Evolutionary conservation across 1,284 basidiomycete species (phyloP).

Genomic region (Austroboletus novae-zelandiae): DNA sequence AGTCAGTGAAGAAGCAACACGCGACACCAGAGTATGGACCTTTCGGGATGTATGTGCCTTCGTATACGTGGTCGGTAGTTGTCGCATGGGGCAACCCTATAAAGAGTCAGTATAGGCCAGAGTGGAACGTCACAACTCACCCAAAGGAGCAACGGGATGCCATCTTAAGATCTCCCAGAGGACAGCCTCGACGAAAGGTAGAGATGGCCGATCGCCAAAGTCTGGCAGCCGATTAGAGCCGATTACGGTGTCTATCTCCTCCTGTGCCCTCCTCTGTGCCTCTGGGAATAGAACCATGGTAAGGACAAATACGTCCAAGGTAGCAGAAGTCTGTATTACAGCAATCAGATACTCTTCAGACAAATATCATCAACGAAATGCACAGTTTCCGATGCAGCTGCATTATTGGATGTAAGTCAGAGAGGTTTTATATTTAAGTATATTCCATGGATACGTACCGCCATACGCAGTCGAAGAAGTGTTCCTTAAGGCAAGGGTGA

Average conservation of each 20-base stretch:
- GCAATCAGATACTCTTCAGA: background rate
- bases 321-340: conserved; percentile 41
- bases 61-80: conserved; percentile 42
- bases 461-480: conserved; percentile 27
- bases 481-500: conserved; percentile 17
- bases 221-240: conserved; percentile 39
- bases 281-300: conserved; percentile 51
- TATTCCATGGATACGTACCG: conserved; percentile 11
- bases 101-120: background rate
- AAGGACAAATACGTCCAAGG: conserved; percentile 45
- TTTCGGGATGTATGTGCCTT: conserved; percentile 43
- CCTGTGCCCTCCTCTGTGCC: conserved; percentile 41
- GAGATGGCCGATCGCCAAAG: conserved; percentile 36
- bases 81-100: conserved; percentile 45
- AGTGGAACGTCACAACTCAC: conserved; percentile 27
- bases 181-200: conserved; percentile 50
- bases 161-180: conserved; percentile 53
- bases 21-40: conserved; percentile 11
- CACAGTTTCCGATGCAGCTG: conserved; percentile 28
- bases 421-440: background rate
- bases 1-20: background rate
- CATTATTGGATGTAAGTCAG: conserved; percentile 3
- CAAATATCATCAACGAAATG: background rate
- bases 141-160: conserved; percentile 46
- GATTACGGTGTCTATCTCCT: conserved; percentile 43